Evolutionary conservation across 139 green algal genomes (phyloP).

Genomic region (Chlamydomonas applanata): DNA sequence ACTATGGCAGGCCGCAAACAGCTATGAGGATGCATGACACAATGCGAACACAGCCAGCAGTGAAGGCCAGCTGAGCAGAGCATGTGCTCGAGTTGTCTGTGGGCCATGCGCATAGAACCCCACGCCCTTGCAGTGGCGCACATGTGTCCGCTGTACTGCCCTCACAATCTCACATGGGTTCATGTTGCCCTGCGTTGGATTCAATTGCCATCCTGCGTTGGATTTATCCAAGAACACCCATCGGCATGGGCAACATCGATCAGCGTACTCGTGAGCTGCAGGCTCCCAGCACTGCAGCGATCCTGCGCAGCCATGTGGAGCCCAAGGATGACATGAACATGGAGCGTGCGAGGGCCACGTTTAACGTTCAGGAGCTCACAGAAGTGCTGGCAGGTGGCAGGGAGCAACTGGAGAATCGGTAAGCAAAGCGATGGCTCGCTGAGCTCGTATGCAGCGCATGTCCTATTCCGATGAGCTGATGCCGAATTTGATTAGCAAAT

Average conservation of each 20-base stretch:
- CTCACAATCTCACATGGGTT: no score
- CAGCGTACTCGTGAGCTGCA: slow-evolving; percentile 27
- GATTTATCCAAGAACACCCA: no score
- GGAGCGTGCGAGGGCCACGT: slow-evolving; percentile 67
- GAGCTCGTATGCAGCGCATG: not conserved
- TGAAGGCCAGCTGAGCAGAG: no score
- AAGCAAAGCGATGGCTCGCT: not conserved
- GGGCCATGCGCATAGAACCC: no score
- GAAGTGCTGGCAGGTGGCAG: slow-evolving; percentile 68
- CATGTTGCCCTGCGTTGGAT: no score
- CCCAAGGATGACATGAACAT: slow-evolving; percentile 42
- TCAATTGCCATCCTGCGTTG: no score
- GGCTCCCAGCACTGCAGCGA: slow-evolving; percentile 12
- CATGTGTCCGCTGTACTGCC: no score
- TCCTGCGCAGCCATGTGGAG: slow-evolving; percentile 24
- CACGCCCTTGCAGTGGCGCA: no score
- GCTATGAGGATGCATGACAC: no score
- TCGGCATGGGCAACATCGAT: slow-evolving; percentile 16
- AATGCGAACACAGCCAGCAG: no score
- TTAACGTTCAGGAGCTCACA: slow-evolving; percentile 63
- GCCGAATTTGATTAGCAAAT: not conserved
- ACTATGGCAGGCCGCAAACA: no score
- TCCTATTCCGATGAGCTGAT: not conserved
- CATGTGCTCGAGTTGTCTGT: no score
- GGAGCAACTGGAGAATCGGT: slow-evolving; percentile 70